A percentile compares a stretch with the other conserved stretches of the same genome.
These are phyloP conservation scores for Globisporangium abappressorium DNA, from an alignment of 352 stramenopile species.

Conservation along the genomic window DNA sequence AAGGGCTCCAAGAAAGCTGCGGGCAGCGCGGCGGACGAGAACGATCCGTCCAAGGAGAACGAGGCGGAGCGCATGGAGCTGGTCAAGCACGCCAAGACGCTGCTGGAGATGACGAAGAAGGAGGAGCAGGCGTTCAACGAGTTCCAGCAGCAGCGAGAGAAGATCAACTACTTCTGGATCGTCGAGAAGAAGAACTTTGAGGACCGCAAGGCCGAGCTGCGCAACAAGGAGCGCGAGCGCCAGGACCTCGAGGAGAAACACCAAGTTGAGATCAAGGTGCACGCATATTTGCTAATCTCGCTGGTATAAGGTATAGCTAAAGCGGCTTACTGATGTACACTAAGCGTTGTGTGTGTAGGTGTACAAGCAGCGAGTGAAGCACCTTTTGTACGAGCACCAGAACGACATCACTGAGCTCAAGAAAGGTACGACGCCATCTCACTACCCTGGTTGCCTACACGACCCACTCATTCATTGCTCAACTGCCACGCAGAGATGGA, in stretches of 20 bases:
- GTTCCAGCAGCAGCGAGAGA: constrained; percentile 94
- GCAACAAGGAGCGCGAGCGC: constrained; percentile 94
- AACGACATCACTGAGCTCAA: constrained; percentile 91
- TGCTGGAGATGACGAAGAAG: constrained; percentile 79
- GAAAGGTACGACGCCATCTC: constrained; percentile 24
- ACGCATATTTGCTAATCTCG: neutral
- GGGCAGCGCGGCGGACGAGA: constrained; percentile 30
- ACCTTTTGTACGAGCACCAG: constrained; percentile 94
- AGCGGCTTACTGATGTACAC: neutral
- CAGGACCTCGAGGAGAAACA: constrained; percentile 95
- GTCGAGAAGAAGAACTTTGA: constrained; percentile 96
- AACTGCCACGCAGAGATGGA: constrained; percentile 57
- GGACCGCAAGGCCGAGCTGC: constrained; percentile 88
- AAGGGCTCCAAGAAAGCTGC: constrained; percentile 43
- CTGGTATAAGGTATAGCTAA: neutral
- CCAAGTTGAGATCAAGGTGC: constrained; percentile 93
- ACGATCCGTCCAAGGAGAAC: constrained; percentile 55
- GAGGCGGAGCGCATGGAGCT: constrained; percentile 71
- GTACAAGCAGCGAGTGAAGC: constrained; percentile 96
- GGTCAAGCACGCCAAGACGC: constrained; percentile 71
- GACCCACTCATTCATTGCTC: too few species aligned
- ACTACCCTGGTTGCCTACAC: too few species aligned
- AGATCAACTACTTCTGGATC: constrained; percentile 98
- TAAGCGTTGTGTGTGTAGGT: constrained; percentile 32
- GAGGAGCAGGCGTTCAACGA: constrained; percentile 94